These are phyloP conservation scores for Ambrosiella cleistominuta DNA, from an alignment of 2,329 filamentous ascomycete genomes.

Conservation along the genomic window DNA sequence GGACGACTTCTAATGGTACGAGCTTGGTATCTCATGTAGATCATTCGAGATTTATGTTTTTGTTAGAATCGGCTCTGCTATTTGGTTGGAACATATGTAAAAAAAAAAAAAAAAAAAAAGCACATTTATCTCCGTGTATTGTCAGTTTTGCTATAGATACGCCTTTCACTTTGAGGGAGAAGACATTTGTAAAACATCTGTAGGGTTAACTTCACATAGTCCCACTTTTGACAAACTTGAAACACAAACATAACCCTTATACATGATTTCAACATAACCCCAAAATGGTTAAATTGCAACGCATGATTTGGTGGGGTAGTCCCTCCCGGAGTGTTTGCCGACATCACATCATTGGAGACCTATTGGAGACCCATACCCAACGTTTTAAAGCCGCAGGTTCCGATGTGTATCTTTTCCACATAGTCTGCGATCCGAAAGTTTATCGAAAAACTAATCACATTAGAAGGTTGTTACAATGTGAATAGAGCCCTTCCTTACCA, in stretches of 20 bases:
- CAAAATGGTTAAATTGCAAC: background rate
- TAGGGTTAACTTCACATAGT: background rate
- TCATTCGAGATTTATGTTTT: background rate
- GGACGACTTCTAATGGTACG: too few species aligned
- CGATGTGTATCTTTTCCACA: background rate
- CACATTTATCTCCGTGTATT: too few species aligned
- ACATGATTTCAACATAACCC: background rate
- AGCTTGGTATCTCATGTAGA: background rate
- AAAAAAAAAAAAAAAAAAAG: background rate
- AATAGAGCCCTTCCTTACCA: too few species aligned
- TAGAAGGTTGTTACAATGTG: too few species aligned
- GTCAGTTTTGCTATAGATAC: too few species aligned
- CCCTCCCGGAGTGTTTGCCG: background rate
- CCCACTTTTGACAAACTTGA: background rate
- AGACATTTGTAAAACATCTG: background rate
- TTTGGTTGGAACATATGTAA: background rate
- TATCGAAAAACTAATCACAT: too few species aligned
- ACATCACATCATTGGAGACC: background rate
- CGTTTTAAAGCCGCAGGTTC: background rate
- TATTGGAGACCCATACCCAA: background rate
- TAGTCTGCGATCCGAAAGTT: too few species aligned
- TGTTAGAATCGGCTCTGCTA: background rate
- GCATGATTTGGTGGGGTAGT: background rate
- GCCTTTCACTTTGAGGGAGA: too few species aligned
- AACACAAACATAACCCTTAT: background rate